phyloP scores from a whole-genome alignment of 345 rosid species.

The Eucalyptus camaldulensis region DNA sequence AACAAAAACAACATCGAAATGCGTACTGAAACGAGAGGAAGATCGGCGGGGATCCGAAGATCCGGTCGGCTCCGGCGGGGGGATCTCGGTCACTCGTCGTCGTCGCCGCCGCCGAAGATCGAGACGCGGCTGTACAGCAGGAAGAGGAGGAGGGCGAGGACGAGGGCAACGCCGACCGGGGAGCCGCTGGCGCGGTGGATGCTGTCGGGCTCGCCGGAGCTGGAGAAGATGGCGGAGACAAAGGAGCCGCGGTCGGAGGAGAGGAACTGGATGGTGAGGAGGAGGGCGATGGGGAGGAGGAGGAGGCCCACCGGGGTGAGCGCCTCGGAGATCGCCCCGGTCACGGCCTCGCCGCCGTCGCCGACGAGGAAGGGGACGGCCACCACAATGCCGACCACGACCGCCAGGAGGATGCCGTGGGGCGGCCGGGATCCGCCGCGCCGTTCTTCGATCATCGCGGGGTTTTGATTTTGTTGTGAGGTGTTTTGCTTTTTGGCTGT shows the following conservation, averaged over 20 bases:
- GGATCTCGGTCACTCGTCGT: conserved; percentile 10
- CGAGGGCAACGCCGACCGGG: conserved; percentile 61
- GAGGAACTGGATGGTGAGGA: conserved; percentile 71
- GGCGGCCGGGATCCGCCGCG: conserved; percentile 39
- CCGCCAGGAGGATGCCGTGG: conserved; percentile 62
- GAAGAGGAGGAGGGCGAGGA: conserved; percentile 47
- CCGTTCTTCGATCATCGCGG: conserved; percentile 6
- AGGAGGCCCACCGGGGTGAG: conserved; percentile 76
- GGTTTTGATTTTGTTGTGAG: not conserved
- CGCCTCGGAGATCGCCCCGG: conserved; percentile 64
- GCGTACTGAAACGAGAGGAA: not conserved
- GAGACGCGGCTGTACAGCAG: conserved; percentile 64
- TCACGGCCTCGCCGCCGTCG: conserved; percentile 71
- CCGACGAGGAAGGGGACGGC: conserved; percentile 56
- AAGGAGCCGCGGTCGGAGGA: conserved; percentile 72
- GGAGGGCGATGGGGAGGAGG: conserved; percentile 57
- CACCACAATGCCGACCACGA: conserved; percentile 50
- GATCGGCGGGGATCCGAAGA: not conserved
- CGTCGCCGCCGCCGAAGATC: conserved; percentile 73
- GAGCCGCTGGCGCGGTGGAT: conserved; percentile 70
- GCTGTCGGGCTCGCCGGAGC: conserved; percentile 48
- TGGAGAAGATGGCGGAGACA: conserved; percentile 36
- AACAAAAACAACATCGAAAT: not conserved
- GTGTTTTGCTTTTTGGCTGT: not conserved
- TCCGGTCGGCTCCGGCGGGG: not conserved